Conservation (phyloP, 2,329 filamentous ascomycete genomes). For the Monosporascus sp. region DNA sequence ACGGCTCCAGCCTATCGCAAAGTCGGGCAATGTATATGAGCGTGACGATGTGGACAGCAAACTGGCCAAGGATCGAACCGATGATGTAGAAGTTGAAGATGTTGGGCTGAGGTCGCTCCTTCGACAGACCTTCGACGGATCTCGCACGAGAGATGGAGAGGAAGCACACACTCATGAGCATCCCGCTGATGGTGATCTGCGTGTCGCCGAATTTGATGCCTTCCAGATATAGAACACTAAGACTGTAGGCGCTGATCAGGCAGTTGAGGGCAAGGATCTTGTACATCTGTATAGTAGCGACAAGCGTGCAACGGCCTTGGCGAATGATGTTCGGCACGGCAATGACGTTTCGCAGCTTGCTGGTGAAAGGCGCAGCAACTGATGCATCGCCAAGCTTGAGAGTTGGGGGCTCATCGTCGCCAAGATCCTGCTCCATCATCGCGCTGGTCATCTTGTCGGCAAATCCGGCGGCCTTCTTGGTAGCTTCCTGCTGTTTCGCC, state of each 20-base stretch:
- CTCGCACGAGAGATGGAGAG: constrained; percentile 96
- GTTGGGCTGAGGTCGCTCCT: constrained; percentile 95
- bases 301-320: constrained; percentile 93
- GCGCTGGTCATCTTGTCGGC: constrained; percentile 80
- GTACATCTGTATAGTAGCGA: constrained; percentile 99
- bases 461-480: constrained; percentile 68
- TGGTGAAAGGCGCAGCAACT: constrained; percentile 94
- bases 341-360: constrained; percentile 93
- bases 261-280: constrained; percentile 98
- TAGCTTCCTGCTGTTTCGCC: constrained; percentile 58
- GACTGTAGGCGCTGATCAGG: constrained; percentile 92
- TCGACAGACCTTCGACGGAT: constrained; percentile 90
- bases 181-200: constrained; percentile 96
- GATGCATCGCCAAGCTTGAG: constrained; percentile 97
- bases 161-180: constrained; percentile 99
- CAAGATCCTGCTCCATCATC: constrained; percentile 87
- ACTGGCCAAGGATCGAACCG: constrained; percentile 93
- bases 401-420: constrained; percentile 84
- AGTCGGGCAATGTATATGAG: constrained; percentile 90
- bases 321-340: constrained; percentile 98
- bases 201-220: constrained; percentile 99
- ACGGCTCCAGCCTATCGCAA: constrained; percentile 82
- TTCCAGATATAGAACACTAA: constrained; percentile 93
- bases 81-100: constrained; percentile 99
- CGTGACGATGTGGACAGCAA: constrained; percentile 90